Base-by-base conservation (phyloP, 257 asterid species). In the Solanum infundibuliforme region DNA sequence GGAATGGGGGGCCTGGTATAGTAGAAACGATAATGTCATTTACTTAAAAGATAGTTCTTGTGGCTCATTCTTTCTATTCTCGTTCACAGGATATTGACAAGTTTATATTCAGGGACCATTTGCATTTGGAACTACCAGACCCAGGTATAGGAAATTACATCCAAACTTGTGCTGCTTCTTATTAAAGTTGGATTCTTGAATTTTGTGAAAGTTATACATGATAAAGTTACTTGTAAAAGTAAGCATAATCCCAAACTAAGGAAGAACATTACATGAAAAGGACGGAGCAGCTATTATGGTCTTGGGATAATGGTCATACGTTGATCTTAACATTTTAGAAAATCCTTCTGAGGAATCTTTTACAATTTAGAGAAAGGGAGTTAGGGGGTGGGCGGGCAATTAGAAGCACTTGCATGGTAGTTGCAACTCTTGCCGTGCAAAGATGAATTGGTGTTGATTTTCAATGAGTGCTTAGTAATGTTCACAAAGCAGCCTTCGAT, bases 61-160 rank as follows among this genome's bases (percentile, higher is more conserved):
- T 85, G 88, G 75, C 86, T 87, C 73, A 84, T 14, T 84, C 85
- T 52, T 93, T 66, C 84, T 84, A n/a, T 69, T 85, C 86, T 87
- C 62, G 73, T 65, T 77, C 60, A 39, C 93, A 94, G 98, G 98
- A 93, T 94, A 89, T 86, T 94, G 93, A 92, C 98, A 58, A 94
- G 98, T 90, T 86, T 94, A 90, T 94, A 94, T 83, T 89, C 98
- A 16, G 98, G 98, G 93, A 90, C 95, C 87, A 90, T 94, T 84
- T 90, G 94, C 91, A 92, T 94, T 36, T 94, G 95, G 96, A 93
- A 94, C 89, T 92, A 92, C 92, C 95, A 94, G 91, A 92, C 94
- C 87, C 96, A 94, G 97, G 97, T 94, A 91, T 41, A 68, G 29
- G 83, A 36, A 82, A 74, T 34, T 83, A 35, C 81, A 83, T 69